Evolutionary conservation across 352 stramenopile species (phyloP).

Genomic region (Globisporangium radiosum): DNA sequence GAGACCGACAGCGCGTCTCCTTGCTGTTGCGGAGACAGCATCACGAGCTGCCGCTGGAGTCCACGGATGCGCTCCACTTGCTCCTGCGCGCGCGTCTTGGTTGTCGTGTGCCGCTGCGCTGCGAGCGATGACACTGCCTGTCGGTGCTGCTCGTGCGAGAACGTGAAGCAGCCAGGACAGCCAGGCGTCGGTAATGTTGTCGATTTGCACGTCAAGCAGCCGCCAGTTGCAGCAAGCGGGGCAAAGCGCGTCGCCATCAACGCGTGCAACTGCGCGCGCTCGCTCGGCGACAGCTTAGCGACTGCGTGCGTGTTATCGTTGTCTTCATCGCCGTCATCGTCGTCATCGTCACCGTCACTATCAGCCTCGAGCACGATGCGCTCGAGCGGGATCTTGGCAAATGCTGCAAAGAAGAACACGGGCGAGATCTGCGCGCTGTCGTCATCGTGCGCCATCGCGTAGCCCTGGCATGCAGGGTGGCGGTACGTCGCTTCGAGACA

Average conservation of each 20-base stretch:
- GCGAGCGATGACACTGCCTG: conserved; percentile 25
- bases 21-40: conserved; percentile 9
- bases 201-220: conserved; percentile 34
- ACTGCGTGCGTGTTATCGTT: background rate
- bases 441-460: conserved; percentile 35
- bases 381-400: conserved; percentile 54
- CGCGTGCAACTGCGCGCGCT: conserved; percentile 28
- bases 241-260: conserved; percentile 24
- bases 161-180: conserved; percentile 65
- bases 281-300: conserved; percentile 10
- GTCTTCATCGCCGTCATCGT: conserved; percentile 18
- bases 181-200: conserved; percentile 19
- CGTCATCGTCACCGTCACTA: conserved; percentile 16
- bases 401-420: conserved; percentile 55
- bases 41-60: conserved; percentile 48
- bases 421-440: conserved; percentile 44
- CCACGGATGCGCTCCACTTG: conserved; percentile 22
- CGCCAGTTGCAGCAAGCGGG: background rate
- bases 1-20: too few species aligned
- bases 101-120: conserved; percentile 41
- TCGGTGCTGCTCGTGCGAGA: conserved; percentile 32
- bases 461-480: conserved; percentile 57
- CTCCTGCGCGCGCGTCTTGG: conserved; percentile 51
- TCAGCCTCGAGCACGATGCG: conserved; percentile 35
- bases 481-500: conserved; percentile 20